Percentiles rank a stretch among this genome's conserved stretches.
These are phyloP conservation scores for Phytophthora megakarya DNA, from an alignment of 352 stramenopile species.

Conservation along the genomic window DNA sequence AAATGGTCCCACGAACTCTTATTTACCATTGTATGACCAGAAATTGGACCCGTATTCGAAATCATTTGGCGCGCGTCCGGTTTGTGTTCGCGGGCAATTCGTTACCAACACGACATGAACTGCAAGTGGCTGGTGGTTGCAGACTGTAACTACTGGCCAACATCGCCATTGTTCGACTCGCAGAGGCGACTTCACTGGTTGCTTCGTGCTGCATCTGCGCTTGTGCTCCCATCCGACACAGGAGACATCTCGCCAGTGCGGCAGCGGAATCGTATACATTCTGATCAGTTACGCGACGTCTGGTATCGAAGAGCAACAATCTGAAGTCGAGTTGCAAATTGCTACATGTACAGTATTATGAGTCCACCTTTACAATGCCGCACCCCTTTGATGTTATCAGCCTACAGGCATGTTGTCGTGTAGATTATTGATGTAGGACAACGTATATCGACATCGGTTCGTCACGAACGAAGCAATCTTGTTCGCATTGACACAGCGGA, in stretches of 20 bases:
- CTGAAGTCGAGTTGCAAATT: background rate
- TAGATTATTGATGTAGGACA: too few relatives aligned
- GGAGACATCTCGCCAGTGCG: constrained; percentile 18
- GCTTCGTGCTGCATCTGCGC: constrained; percentile 1
- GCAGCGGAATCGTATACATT: background rate
- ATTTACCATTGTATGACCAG: background rate
- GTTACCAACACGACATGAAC: constrained; percentile 18
- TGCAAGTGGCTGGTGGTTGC: too few relatives aligned
- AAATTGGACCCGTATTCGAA: constrained; percentile 4
- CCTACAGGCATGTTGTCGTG: background rate
- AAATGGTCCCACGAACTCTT: background rate
- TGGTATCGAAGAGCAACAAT: background rate
- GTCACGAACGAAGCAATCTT: background rate
- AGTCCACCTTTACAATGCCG: background rate
- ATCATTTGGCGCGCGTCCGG: background rate
- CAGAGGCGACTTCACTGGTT: background rate
- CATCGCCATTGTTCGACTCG: constrained; percentile 2
- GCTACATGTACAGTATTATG: background rate
- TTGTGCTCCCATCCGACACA: constrained; percentile 6
- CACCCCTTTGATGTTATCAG: background rate
- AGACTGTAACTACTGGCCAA: too few relatives aligned
- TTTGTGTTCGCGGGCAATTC: constrained; percentile 13
- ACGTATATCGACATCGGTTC: background rate
- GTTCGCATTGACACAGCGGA: background rate
- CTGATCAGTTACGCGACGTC: too few relatives aligned